Percentiles rank a stretch among this genome's conserved stretches.
phyloP scores from a whole-genome alignment of 2,329 filamentous ascomycete genomes.

The Ceratocystis harringtonii region DNA sequence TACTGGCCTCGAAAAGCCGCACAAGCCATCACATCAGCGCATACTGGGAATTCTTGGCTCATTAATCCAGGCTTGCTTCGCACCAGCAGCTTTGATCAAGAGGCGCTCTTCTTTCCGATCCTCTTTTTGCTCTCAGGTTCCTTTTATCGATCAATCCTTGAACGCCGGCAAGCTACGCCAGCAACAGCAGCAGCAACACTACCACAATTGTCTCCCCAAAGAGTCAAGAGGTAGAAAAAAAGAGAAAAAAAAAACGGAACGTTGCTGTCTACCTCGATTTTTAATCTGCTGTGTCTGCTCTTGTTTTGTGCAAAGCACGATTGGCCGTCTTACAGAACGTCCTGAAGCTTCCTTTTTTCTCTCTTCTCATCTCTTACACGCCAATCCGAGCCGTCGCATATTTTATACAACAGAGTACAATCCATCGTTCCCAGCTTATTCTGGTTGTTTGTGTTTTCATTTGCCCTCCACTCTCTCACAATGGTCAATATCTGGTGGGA shows the following conservation, averaged over 20 bases:
- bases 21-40: conserved; percentile 6
- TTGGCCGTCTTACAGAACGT: neutral
- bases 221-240: neutral
- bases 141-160: neutral
- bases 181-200: neutral
- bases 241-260: neutral
- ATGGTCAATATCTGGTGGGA: conserved; percentile 50
- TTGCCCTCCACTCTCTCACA: neutral
- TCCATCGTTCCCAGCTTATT: neutral
- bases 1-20: conserved; percentile 1
- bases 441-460: neutral
- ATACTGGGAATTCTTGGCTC: conserved; percentile 3
- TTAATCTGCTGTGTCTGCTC: neutral
- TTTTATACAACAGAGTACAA: neutral
- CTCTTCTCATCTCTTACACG: neutral
- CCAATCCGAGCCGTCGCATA: neutral
- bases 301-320: neutral
- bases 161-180: neutral
- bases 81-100: conserved; percentile 6
- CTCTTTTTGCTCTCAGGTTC: conserved; percentile 2
- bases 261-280: neutral
- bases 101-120: conserved; percentile 1
- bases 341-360: neutral
- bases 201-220: neutral
- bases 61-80: neutral